These are phyloP conservation scores for Diplodia scrobiculata DNA, from an alignment of 2,329 filamentous ascomycete genomes.

Conservation along the genomic window DNA sequence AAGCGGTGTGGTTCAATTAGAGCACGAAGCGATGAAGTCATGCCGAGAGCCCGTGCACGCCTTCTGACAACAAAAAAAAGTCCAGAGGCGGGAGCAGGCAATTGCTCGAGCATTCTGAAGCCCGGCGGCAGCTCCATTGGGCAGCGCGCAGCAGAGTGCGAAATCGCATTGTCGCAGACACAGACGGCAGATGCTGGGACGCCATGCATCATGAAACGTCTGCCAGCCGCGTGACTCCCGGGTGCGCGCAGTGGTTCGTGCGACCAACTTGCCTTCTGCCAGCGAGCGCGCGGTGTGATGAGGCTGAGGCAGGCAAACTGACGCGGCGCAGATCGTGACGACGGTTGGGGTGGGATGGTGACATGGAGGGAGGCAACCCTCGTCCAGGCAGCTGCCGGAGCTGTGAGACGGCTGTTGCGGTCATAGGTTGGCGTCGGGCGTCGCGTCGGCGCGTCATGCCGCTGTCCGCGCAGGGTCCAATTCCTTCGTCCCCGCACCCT, in stretches of 20 bases:
- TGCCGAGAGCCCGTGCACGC: neutral
- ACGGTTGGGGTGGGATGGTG: neutral
- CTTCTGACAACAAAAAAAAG: neutral
- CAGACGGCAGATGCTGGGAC: neutral
- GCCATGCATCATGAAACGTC: neutral
- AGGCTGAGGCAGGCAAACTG: neutral
- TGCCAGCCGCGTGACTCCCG: neutral
- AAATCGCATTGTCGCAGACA: neutral
- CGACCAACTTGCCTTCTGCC: neutral
- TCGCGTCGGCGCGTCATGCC: constrained; percentile 24
- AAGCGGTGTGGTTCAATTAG: constrained; percentile 14
- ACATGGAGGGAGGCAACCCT: neutral
- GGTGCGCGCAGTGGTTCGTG: neutral
- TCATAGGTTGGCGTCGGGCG: constrained; percentile 6
- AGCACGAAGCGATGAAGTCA: constrained; percentile 12
- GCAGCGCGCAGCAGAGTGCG: neutral
- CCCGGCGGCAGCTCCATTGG: neutral
- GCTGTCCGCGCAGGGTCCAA: neutral
- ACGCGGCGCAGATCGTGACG: constrained; percentile 2
- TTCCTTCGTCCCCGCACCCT: constrained; percentile 7
- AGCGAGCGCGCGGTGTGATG: neutral
- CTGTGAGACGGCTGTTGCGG: constrained; percentile 8
- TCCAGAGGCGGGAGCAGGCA: neutral
- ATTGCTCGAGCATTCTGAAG: neutral
- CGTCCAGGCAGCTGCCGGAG: neutral